Evolutionary conservation across 768 basidiomycete genomes (phyloP), one percentile per base, ranked within the genome.

Genomic region (Auricularia sp.): DNA sequence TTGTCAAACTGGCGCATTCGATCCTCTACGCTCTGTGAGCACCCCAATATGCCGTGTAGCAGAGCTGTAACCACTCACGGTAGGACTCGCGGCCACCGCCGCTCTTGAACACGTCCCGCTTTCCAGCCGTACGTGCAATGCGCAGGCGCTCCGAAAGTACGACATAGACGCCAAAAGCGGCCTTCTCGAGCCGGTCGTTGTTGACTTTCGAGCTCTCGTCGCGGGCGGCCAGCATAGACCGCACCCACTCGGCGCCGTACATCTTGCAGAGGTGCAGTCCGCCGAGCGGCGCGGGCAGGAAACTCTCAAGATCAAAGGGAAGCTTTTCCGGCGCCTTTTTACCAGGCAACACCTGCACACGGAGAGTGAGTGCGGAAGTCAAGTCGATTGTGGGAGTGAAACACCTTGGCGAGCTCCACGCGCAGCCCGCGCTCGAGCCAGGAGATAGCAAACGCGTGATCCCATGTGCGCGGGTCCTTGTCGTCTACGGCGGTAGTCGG

Each of bases 401-500:
- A 14, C 12, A 42, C 54, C 36, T n/a, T 56, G 65, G 61, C 54
- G 64, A 56, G 59, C 66, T 66, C 64, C 66, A 67, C 16, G 62
- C 67, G 67, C 74, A 76, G 62, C 71, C 64, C 36, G 63, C 34
- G 11, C 64, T 70, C 34, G n/a, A 76, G 68, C 71, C 72, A 76
- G n/a, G 63, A 68, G 60, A 67, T 44, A 14, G 74, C 74, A 43
- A 71, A 68, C 43, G 63, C 68, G 62, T 72, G 69, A 62, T 74
- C 63, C 75, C 75, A 76, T 3, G 75, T 76, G 18, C 75, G 64
- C 8, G 75, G 75, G 63, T 76, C 75, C 11, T 63, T 43, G 0
- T 70, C 62, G 62, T 76, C 71, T 3, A 58, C 53, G 18, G 74
- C n/a, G 67, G 66, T 18, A 71, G 70, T 1, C 73, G 72, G 36